A percentile compares a stretch with the other conserved stretches of the same genome.
These are phyloP conservation scores for Juglanconis oblonga DNA, from an alignment of 2,329 filamentous ascomycete species.

Conservation along the genomic window DNA sequence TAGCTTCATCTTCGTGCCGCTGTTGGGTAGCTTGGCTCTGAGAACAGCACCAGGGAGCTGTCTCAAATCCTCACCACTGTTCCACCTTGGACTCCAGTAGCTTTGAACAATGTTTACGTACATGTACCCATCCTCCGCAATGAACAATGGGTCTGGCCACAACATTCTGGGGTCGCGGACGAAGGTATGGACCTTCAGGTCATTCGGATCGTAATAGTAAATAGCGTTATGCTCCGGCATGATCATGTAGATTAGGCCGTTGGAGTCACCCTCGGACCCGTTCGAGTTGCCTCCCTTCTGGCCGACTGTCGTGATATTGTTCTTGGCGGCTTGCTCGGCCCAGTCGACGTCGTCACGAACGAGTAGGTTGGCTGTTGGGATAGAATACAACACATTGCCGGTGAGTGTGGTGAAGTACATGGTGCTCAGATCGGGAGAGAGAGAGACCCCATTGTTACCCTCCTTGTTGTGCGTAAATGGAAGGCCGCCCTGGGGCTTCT, in stretches of 20 bases:
- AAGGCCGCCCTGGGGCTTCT: not conserved
- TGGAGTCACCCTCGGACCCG: slow-evolving; percentile 40
- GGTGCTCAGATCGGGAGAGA: slow-evolving; percentile 31
- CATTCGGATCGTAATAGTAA: slow-evolving; percentile 36
- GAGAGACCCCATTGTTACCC: slow-evolving; percentile 1
- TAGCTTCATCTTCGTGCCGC: slow-evolving; percentile 7
- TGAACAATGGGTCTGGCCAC: slow-evolving; percentile 2
- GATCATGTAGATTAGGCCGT: slow-evolving; percentile 42
- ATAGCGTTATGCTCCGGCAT: slow-evolving; percentile 44
- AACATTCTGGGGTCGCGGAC: slow-evolving; percentile 4
- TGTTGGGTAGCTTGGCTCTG: slow-evolving; percentile 4
- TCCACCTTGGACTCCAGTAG: slow-evolving; percentile 12
- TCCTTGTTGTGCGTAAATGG: slow-evolving; percentile 1
- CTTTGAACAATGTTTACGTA: slow-evolving; percentile 4
- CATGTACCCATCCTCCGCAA: slow-evolving; percentile 9
- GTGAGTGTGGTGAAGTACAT: slow-evolving; percentile 33
- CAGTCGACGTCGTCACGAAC: not conserved
- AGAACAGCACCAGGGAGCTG: slow-evolving; percentile 8
- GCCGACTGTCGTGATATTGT: slow-evolving; percentile 43
- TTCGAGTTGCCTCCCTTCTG: slow-evolving; percentile 43
- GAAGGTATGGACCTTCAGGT: slow-evolving; percentile 6
- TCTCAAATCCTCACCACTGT: slow-evolving; percentile 5
- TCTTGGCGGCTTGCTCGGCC: slow-evolving; percentile 8
- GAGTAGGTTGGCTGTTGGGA: not conserved
- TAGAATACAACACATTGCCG: not conserved